Conservation (phyloP, 2,329 filamentous ascomycete species). For the Pyricularia pennisetigena region DNA sequence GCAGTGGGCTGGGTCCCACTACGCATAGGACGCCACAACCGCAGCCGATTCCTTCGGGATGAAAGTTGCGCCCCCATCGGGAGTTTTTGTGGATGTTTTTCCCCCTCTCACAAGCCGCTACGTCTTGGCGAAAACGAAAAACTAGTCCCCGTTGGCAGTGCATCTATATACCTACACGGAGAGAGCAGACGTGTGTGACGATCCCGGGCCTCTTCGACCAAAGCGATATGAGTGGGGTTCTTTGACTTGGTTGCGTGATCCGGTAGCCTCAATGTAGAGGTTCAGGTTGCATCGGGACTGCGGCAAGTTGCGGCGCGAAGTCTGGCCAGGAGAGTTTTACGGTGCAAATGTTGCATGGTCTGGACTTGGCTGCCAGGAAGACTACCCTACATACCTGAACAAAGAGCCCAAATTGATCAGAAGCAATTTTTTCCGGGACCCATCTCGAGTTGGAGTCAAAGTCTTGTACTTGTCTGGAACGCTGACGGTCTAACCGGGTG, state of each 20-base stretch:
- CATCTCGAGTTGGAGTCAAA: constrained; percentile 92
- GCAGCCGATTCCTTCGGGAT: neutral
- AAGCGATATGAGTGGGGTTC: constrained; percentile 5
- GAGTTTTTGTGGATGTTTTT: constrained; percentile 89
- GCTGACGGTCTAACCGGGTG: constrained; percentile 8
- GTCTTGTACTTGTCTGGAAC: constrained; percentile 74
- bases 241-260: constrained; percentile 11
- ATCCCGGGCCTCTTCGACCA: neutral
- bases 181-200: constrained; percentile 32
- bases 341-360: neutral
- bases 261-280: constrained; percentile 1
- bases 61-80: neutral
- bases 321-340: neutral
- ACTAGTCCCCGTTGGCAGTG: constrained; percentile 84
- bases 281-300: neutral
- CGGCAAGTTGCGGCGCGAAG: neutral
- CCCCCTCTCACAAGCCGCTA: constrained; percentile 51
- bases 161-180: constrained; percentile 52
- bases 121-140: constrained; percentile 55
- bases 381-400: neutral
- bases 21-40: constrained; percentile 36
- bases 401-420: neutral
- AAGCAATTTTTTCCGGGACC: constrained; percentile 47
- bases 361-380: neutral
- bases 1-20: constrained; percentile 31